These are phyloP conservation scores for Eimeria sp. DNA, from an alignment of 169 alveolate species.

Conservation along the genomic window DNA sequence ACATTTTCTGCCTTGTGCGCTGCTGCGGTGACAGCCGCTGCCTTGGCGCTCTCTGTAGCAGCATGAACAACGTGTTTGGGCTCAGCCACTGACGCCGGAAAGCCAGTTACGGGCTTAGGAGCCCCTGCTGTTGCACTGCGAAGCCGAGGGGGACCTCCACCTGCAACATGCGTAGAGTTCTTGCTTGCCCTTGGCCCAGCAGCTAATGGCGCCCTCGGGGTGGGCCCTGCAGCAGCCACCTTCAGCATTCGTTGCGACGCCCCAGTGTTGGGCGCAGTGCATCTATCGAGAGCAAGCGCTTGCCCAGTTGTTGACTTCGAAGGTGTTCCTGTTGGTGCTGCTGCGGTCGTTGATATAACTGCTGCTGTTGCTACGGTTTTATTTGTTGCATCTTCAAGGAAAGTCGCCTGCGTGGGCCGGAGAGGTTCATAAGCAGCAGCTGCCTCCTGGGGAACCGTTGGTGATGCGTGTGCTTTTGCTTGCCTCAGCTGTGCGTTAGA, in stretches of 20 bases:
- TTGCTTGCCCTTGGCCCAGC: neutral
- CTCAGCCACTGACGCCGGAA: neutral
- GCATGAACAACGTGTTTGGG: neutral
- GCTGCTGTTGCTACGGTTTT: neutral
- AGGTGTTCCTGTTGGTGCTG: neutral
- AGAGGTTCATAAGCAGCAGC: neutral
- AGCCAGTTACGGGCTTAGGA: neutral
- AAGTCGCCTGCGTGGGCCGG: neutral
- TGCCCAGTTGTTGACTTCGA: neutral
- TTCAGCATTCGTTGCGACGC: neutral
- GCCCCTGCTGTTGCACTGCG: neutral
- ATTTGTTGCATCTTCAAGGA: neutral
- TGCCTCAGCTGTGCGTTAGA: conserved; percentile 7
- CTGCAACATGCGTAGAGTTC: neutral
- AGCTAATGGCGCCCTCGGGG: neutral
- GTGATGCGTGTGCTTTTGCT: conserved; percentile 15
- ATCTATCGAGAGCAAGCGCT: neutral
- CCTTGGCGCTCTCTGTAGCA: neutral
- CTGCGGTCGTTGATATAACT: neutral
- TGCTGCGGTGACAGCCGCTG: neutral
- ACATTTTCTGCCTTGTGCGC: neutral
- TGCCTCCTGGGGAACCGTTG: conserved; percentile 5
- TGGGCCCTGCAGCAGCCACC: conserved; percentile 9
- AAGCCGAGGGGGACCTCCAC: neutral
- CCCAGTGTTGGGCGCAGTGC: neutral